These are phyloP conservation scores for Myriangium duriaei DNA, from an alignment of 2,329 filamentous ascomycete species.

Conservation along the genomic window DNA sequence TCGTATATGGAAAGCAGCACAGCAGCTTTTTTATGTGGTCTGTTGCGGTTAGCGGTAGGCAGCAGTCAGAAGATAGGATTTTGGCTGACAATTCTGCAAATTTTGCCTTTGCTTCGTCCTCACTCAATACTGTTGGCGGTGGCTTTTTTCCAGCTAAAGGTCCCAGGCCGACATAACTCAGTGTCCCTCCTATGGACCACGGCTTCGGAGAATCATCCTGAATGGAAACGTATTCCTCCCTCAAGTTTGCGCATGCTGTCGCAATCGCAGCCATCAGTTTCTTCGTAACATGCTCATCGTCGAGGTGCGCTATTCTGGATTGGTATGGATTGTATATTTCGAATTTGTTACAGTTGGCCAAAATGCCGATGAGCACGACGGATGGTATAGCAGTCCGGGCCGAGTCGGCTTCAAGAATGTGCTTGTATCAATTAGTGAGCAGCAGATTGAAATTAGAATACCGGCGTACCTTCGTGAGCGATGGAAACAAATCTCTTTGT, in stretches of 20 bases:
- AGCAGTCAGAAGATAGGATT: background rate
- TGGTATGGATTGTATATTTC: constrained; percentile 97
- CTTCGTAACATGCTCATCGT: constrained; percentile 77
- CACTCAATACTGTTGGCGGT: constrained; percentile 48
- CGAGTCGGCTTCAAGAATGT: constrained; percentile 63
- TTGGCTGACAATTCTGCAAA: constrained; percentile 62
- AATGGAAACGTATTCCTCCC: constrained; percentile 69
- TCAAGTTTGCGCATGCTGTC: constrained; percentile 52
- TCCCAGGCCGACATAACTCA: constrained; percentile 76
- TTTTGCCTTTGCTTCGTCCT: constrained; percentile 69
- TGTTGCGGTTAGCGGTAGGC: constrained; percentile 26
- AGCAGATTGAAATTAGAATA: too few relatives aligned
- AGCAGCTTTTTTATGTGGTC: constrained; percentile 67
- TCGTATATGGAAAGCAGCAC: constrained; percentile 81
- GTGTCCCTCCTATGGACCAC: constrained; percentile 70
- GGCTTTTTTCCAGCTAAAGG: constrained; percentile 54
- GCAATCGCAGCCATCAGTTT: constrained; percentile 71
- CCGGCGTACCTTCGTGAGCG: constrained; percentile 84
- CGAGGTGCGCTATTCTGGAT: constrained; percentile 82
- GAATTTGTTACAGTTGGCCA: constrained; percentile 99
- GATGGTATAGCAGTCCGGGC: constrained; percentile 51
- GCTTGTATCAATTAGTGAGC: too few relatives aligned
- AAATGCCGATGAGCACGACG: constrained; percentile 69
- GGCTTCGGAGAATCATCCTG: constrained; percentile 83
- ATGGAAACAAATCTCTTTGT: constrained; percentile 84